A percentile compares a stretch with the other conserved stretches of the same genome.
phyloP scores from a whole-genome alignment of 768 basidiomycete species.

The Leccinellum albellum region DNA sequence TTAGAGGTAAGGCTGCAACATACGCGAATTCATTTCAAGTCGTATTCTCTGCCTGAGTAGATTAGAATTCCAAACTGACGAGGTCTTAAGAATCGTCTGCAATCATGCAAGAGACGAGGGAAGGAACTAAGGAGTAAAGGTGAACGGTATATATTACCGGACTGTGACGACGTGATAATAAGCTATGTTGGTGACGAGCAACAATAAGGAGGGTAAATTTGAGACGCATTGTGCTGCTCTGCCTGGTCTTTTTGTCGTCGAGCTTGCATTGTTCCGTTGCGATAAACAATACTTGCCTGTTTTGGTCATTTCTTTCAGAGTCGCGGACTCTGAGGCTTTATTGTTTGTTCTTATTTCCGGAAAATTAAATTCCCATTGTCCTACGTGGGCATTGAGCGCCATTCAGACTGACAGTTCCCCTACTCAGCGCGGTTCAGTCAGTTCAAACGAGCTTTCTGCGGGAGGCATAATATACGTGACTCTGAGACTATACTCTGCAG shows the following conservation, averaged over 20 bases:
- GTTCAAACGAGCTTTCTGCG: neutral
- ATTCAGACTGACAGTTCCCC: neutral
- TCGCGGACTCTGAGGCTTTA: constrained; percentile 15
- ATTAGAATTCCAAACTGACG: neutral
- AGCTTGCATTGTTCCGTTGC: constrained; percentile 16
- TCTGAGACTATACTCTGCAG: neutral
- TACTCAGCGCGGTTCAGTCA: neutral
- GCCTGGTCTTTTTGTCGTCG: constrained; percentile 21
- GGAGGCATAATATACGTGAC: neutral
- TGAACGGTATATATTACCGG: constrained; percentile 19
- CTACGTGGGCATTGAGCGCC: neutral
- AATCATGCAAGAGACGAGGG: neutral
- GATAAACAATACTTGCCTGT: constrained; percentile 20
- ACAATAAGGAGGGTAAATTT: constrained; percentile 12
- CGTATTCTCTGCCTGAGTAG: constrained; percentile 5
- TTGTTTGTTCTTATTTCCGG: constrained; percentile 16
- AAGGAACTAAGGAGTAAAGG: neutral
- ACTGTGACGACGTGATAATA: constrained; percentile 2
- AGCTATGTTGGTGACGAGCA: constrained; percentile 8
- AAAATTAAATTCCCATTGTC: constrained; percentile 1
- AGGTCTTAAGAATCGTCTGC: neutral
- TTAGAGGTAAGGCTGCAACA: neutral
- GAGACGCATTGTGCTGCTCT: constrained; percentile 5
- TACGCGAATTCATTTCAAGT: constrained; percentile 23
- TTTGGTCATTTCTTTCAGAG: constrained; percentile 11